Evolutionary conservation across 2,329 filamentous ascomycete genomes (phyloP).

Genomic region (Magnaporthiopsis incrustans): DNA sequence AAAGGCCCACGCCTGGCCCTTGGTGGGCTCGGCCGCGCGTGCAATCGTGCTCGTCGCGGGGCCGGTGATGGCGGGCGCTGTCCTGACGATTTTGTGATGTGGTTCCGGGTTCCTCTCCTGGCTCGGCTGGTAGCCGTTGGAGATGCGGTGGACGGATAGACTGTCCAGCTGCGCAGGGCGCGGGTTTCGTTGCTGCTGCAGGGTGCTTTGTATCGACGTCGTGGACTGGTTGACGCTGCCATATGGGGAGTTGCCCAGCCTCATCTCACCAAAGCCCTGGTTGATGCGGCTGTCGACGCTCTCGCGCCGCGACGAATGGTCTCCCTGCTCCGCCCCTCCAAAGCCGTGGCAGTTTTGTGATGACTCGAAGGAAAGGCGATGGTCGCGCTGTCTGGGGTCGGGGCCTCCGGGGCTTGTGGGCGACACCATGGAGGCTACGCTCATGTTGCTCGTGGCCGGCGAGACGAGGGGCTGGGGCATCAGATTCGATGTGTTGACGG

Average conservation of each 20-base stretch:
- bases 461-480: slow-evolving; percentile 46
- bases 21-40: slow-evolving; percentile 68
- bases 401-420: slow-evolving; percentile 41
- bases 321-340: slow-evolving; percentile 23
- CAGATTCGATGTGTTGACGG: slow-evolving; percentile 40
- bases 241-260: slow-evolving; percentile 63
- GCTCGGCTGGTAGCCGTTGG: slow-evolving; percentile 56
- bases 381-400: slow-evolving; percentile 36
- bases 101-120: slow-evolving; percentile 49
- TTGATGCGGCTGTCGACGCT: slow-evolving; percentile 77
- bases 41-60: slow-evolving; percentile 57
- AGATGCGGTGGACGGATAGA: slow-evolving; percentile 50
- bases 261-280: slow-evolving; percentile 60
- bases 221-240: slow-evolving; percentile 71
- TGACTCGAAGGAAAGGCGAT: slow-evolving; percentile 33
- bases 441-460: slow-evolving; percentile 52
- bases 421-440: slow-evolving; percentile 58
- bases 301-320: slow-evolving; percentile 56
- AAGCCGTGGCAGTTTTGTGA: slow-evolving; percentile 24
- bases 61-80: slow-evolving; percentile 70
- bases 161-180: slow-evolving; percentile 39
- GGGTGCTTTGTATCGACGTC: slow-evolving; percentile 62
- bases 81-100: slow-evolving; percentile 46
- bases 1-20: slow-evolving; percentile 78
- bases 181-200: slow-evolving; percentile 59